A percentile compares a stretch with the other conserved stretches of the same genome.
These are phyloP conservation scores for Oryza brachyantha DNA, from an alignment of 176 grass and related monocot species.

Conservation along the genomic window DNA sequence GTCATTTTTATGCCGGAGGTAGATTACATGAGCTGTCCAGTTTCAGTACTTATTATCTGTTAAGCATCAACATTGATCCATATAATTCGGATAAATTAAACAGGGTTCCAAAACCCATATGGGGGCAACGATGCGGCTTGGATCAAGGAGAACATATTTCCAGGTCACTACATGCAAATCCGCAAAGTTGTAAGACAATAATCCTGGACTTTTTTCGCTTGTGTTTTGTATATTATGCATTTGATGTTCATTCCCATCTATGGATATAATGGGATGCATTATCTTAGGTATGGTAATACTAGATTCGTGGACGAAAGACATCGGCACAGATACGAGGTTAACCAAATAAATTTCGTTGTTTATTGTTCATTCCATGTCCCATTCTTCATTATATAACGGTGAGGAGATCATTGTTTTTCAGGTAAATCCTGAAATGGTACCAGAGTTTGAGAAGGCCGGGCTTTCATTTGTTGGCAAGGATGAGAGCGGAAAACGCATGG, in stretches of 20 bases:
- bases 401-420: constrained; percentile 38
- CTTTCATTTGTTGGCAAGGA: constrained; percentile 92
- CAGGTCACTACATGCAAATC: constrained; percentile 57
- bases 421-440: constrained; percentile 94
- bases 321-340: constrained; percentile 97
- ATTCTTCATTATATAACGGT: constrained; percentile 3
- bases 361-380: neutral
- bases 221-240: neutral
- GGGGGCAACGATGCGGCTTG: constrained; percentile 94
- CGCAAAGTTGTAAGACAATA: constrained; percentile 70
- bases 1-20: constrained; percentile 99
- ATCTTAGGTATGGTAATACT: constrained; percentile 70
- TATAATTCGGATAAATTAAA: constrained; percentile 22
- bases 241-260: neutral
- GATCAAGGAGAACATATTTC: constrained; percentile 88
- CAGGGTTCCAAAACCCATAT: constrained; percentile 97
- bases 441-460: constrained; percentile 78
- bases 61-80: constrained; percentile 23
- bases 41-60: neutral
- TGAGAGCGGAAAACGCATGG: constrained; percentile 78
- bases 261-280: constrained; percentile 22
- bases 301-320: constrained; percentile 73
- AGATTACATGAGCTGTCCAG: constrained; percentile 16
- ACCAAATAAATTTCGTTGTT: constrained; percentile 27
- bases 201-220: neutral